Percentiles rank a stretch among this genome's conserved stretches.
phyloP scores from a whole-genome alignment of 1,139 yeast species.

The Yamadazyma jaroonii region DNA sequence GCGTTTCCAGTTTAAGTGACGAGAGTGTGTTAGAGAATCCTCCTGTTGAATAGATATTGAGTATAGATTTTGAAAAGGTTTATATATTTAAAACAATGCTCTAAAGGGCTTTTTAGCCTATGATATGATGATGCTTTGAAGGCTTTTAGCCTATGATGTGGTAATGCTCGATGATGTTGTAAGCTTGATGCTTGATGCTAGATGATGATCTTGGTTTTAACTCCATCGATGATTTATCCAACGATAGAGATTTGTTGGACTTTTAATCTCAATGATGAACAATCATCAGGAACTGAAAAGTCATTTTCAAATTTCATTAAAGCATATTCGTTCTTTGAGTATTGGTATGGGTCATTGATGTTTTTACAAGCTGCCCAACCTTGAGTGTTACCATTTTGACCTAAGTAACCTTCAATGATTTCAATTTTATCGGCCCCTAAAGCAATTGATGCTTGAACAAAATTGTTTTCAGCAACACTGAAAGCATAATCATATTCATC shows the following conservation, averaged over 20 bases:
- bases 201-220: too few species aligned
- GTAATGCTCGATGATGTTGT: too few species aligned
- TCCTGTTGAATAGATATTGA: slow-evolving; percentile 18
- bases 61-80: too few species aligned
- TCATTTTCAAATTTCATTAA: slow-evolving; percentile 16
- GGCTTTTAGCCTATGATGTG: too few species aligned
- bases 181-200: too few species aligned
- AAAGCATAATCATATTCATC: slow-evolving; percentile 8
- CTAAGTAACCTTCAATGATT: slow-evolving; percentile 22
- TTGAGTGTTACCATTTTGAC: slow-evolving; percentile 26
- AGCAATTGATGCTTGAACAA: slow-evolving; percentile 16
- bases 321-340: slow-evolving; percentile 27
- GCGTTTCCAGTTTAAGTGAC: slow-evolving; percentile 14
- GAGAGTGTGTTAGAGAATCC: slow-evolving; percentile 16
- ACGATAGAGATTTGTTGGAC: slow-evolving; percentile 5
- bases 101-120: too few species aligned
- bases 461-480: slow-evolving; percentile 6
- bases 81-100: too few species aligned
- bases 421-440: slow-evolving; percentile 13
- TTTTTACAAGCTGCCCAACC: slow-evolving; percentile 41
- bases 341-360: slow-evolving; percentile 42
- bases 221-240: too few species aligned
- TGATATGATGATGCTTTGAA: too few species aligned
- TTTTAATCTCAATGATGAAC: slow-evolving; percentile 20
- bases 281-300: slow-evolving; percentile 16